Percentiles rank a stretch among this genome's conserved stretches.
Conservation (phyloP, 2,329 filamentous ascomycete species). For the Blumeriella jaapii region DNA sequence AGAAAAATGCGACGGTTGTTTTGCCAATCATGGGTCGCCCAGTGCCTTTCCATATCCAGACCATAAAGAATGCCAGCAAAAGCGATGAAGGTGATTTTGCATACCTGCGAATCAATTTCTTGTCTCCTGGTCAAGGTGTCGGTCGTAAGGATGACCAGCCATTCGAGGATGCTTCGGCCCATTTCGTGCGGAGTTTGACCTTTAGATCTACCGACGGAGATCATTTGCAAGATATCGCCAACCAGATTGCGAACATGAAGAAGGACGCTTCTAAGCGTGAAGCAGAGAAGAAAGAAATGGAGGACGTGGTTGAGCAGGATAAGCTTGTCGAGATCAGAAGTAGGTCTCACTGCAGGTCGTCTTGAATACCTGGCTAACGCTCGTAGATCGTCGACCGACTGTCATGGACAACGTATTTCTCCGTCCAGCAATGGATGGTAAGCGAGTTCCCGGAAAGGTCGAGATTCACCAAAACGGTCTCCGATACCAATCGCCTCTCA, state of each 20-base stretch:
- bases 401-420: constrained; percentile 93
- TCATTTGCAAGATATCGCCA: constrained; percentile 80
- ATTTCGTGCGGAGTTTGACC: constrained; percentile 91
- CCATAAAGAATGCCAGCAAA: constrained; percentile 98
- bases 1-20: constrained; percentile 81
- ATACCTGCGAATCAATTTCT: constrained; percentile 91
- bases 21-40: constrained; percentile 95
- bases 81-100: constrained; percentile 92
- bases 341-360: constrained; percentile 34
- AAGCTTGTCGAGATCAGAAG: constrained; percentile 92
- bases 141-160: constrained; percentile 95
- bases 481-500: constrained; percentile 75
- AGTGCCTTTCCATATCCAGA: constrained; percentile 94
- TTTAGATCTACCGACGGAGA: constrained; percentile 85
- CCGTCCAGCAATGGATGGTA: constrained; percentile 88
- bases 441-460: constrained; percentile 88
- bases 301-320: constrained; percentile 97
- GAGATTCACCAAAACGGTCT: constrained; percentile 99
- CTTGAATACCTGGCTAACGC: constrained; percentile 29
- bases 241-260: constrained; percentile 92
- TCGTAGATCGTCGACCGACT: constrained; percentile 72
- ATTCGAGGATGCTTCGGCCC: constrained; percentile 89
- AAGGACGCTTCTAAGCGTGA: constrained; percentile 85
- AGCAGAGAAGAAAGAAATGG: constrained; percentile 98
- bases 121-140: constrained; percentile 94